Percentiles rank a stretch among this genome's conserved stretches.
Evolutionary conservation across 2,329 filamentous ascomycete species (phyloP).

Genomic region (Clarireedia hainanense): DNA sequence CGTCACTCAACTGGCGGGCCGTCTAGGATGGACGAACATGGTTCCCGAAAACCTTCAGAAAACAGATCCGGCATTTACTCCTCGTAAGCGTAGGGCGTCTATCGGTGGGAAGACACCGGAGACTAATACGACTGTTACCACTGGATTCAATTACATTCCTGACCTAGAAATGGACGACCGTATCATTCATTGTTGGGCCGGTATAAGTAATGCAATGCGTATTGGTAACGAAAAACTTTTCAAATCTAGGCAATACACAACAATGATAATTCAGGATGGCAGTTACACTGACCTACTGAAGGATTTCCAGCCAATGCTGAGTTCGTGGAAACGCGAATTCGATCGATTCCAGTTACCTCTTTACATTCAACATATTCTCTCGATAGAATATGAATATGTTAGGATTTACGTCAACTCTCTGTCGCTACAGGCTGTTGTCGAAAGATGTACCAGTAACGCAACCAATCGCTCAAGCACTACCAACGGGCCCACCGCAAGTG

Average conservation of each 20-base stretch:
- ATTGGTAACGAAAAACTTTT: slow-evolving; percentile 84
- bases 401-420: slow-evolving; percentile 92
- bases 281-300: slow-evolving; percentile 75
- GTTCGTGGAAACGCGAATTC: slow-evolving; percentile 74
- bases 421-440: slow-evolving; percentile 88
- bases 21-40: slow-evolving; percentile 90
- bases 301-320: slow-evolving; percentile 71
- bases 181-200: slow-evolving; percentile 83
- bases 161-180: slow-evolving; percentile 60
- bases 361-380: slow-evolving; percentile 67
- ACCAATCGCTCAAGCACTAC: slow-evolving; percentile 32
- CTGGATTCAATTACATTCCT: slow-evolving; percentile 57
- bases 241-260: slow-evolving; percentile 77
- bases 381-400: slow-evolving; percentile 93
- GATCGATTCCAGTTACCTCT: slow-evolving; percentile 64
- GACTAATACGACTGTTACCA: slow-evolving; percentile 48
- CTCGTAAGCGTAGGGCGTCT: slow-evolving; percentile 32
- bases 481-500: slow-evolving; percentile 31
- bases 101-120: slow-evolving; percentile 52
- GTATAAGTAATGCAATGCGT: slow-evolving; percentile 89
- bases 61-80: slow-evolving; percentile 47
- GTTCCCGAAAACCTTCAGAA: slow-evolving; percentile 61
- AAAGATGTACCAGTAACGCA: slow-evolving; percentile 77
- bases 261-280: slow-evolving; percentile 78
- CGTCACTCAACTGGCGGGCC: slow-evolving; percentile 85